A percentile compares a stretch with the other conserved stretches of the same genome.
Conservation (phyloP, 192 early-diverging fungal genomes). For the Umbelopsis sp. region DNA sequence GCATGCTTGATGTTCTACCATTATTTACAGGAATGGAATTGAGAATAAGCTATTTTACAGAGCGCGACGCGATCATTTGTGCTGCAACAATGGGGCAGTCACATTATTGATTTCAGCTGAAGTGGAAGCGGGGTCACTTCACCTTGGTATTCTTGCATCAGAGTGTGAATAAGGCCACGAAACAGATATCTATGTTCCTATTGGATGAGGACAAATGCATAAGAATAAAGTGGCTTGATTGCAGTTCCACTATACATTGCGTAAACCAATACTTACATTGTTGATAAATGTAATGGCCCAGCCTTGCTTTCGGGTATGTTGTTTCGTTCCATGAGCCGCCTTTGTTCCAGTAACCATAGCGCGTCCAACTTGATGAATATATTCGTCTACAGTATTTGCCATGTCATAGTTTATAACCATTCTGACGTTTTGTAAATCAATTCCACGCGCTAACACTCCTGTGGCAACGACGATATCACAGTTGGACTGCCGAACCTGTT, state of each 20-base stretch:
- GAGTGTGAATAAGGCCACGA: conserved; percentile 45
- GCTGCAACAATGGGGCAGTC: background rate
- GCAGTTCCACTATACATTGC: too few relatives aligned
- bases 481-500: conserved; percentile 29
- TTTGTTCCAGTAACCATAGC: conserved; percentile 34
- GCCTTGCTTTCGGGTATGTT: conserved; percentile 29
- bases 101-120: conserved; percentile 30
- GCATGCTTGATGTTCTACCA: background rate
- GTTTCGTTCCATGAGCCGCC: background rate
- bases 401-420: conserved; percentile 63
- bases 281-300: conserved; percentile 65
- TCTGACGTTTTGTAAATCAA: conserved; percentile 47
- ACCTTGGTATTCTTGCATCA: conserved; percentile 35
- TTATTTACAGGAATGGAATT: background rate
- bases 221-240: background rate
- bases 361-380: conserved; percentile 57
- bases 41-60: background rate
- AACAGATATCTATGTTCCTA: conserved; percentile 50
- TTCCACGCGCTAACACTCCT: conserved; percentile 53
- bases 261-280: conserved; percentile 29
- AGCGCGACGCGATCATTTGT: background rate
- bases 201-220: background rate
- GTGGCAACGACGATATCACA: conserved; percentile 52
- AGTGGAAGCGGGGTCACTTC: conserved; percentile 54
- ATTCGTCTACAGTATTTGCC: conserved; percentile 56